Conservation (phyloP, 306 rosid species). For the Chamaecrista fasciculata region DNA sequence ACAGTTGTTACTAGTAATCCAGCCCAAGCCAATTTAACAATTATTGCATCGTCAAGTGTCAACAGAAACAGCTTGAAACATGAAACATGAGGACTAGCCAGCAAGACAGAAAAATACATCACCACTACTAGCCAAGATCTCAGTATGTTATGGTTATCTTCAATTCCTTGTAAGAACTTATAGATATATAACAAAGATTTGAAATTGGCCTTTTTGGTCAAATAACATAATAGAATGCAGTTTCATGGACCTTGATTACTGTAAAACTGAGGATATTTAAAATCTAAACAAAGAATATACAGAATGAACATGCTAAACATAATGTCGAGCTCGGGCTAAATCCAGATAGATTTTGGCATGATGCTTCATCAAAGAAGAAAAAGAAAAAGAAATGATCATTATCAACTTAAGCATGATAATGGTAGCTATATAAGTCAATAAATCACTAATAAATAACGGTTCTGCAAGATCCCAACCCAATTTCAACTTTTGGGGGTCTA, state of each 20-base stretch:
- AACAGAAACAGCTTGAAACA: background rate
- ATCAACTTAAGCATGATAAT: background rate
- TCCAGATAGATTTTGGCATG: background rate
- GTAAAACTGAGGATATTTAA: background rate
- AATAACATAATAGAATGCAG: no score
- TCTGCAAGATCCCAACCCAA: conserved; percentile 27
- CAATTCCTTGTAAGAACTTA: conserved; percentile 9
- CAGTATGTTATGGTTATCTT: conserved; percentile 19
- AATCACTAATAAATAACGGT: background rate
- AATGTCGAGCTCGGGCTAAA: background rate
- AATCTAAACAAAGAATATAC: background rate
- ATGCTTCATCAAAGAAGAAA: no score
- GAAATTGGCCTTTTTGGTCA: no score
- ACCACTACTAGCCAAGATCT: background rate
- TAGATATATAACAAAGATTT: conserved; percentile 44
- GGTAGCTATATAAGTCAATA: background rate
- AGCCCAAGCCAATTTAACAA: background rate
- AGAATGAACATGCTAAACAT: background rate
- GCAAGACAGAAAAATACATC: background rate
- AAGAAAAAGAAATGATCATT: no score
- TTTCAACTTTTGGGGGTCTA: background rate
- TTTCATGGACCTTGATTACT: conserved; percentile 27
- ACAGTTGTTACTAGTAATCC: background rate
- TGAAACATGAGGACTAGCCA: background rate
- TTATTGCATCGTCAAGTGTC: background rate